phyloP scores from a whole-genome alignment of 495 filamentous ascomycete species.

The Penicillium dipodomyicola region DNA sequence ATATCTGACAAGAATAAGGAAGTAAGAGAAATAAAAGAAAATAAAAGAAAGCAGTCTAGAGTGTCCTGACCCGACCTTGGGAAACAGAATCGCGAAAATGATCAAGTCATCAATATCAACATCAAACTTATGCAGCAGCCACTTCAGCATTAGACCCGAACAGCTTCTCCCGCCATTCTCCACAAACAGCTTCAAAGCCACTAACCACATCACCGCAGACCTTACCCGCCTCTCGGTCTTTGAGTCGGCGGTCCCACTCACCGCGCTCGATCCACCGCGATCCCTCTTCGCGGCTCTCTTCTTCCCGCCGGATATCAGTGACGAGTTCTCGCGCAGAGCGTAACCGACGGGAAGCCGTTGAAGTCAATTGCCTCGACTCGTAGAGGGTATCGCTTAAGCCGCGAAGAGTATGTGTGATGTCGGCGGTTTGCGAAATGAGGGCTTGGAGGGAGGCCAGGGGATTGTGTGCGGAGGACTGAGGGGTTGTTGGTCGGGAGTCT shows the following conservation, averaged over 20 bases:
- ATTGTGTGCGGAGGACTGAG: conserved; percentile 33
- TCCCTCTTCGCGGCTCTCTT: conserved; percentile 76
- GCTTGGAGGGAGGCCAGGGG: conserved; percentile 55
- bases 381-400: conserved; percentile 89
- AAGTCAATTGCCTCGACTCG: conserved; percentile 86
- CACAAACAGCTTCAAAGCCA: conserved; percentile 87
- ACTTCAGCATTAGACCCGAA: conserved; percentile 43
- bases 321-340: conserved; percentile 76
- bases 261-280: conserved; percentile 74
- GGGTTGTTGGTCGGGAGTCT: conserved; percentile 44
- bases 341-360: conserved; percentile 71
- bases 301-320: conserved; percentile 76
- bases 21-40: conserved; percentile 9
- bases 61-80: background rate
- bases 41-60: conserved; percentile 20
- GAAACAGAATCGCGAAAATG: background rate
- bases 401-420: conserved; percentile 75
- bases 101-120: conserved; percentile 10
- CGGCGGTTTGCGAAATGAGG: conserved; percentile 60
- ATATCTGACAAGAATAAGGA: conserved; percentile 26
- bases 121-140: conserved; percentile 33
- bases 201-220: conserved; percentile 83
- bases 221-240: conserved; percentile 69
- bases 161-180: conserved; percentile 57
- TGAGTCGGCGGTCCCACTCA: conserved; percentile 74